These are phyloP conservation scores for Silene conica DNA, from an alignment of 148 eudicot genomes.

Conservation along the genomic window DNA sequence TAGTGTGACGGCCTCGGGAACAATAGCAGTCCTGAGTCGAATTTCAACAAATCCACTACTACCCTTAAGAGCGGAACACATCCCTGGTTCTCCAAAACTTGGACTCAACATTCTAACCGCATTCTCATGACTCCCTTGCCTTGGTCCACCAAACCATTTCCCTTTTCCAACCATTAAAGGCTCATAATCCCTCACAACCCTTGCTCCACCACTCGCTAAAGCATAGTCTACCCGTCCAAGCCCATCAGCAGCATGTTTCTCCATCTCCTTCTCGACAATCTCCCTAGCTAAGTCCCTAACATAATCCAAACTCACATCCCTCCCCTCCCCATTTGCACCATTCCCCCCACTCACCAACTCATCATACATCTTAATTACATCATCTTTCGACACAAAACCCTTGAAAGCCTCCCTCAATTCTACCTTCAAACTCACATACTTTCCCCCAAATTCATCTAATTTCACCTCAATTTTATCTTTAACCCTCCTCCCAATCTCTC, in stretches of 20 bases:
- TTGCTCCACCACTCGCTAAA: conserved; percentile 56
- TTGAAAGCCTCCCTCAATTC: conserved; percentile 22
- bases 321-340: conserved; percentile 17
- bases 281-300: conserved; percentile 57
- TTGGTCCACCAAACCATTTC: conserved; percentile 26
- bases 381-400: conserved; percentile 47
- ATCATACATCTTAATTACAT: conserved; percentile 41
- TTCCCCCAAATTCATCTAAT: conserved; percentile 35
- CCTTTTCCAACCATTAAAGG: conserved; percentile 28
- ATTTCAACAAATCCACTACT: conserved; percentile 68
- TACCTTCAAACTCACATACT: conserved; percentile 37
- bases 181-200: conserved; percentile 60
- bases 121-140: conserved; percentile 33
- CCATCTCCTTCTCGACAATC: conserved; percentile 68
- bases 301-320: conserved; percentile 49
- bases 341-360: conserved; percentile 39
- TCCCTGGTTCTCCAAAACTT: conserved; percentile 90
- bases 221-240: conserved; percentile 86
- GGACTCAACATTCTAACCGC: conserved; percentile 69
- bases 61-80: conserved; percentile 79
- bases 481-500: conserved; percentile 39
- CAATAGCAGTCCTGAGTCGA: conserved; percentile 61
- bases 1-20: conserved; percentile 77
- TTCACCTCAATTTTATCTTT: conserved; percentile 39
- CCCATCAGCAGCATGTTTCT: conserved; percentile 87